phyloP scores from a whole-genome alignment of 345 rosid genomes.

The Rubroshorea leprosula region DNA sequence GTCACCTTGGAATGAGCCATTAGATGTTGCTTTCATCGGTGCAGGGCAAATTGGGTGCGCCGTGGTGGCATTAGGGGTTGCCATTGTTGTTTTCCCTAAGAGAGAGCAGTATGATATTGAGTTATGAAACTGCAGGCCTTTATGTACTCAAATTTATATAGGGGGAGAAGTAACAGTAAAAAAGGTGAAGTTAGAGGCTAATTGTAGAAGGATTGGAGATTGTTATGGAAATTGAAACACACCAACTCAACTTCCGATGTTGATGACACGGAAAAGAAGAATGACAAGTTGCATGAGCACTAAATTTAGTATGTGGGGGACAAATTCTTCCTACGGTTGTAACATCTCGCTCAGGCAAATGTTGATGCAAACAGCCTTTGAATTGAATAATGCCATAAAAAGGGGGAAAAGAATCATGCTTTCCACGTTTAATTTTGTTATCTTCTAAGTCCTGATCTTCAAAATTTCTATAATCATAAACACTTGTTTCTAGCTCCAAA shows the following conservation, averaged over 20 bases:
- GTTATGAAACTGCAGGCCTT: background rate
- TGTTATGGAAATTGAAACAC: background rate
- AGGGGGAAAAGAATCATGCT: too few species aligned
- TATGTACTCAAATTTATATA: background rate
- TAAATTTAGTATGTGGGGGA: too few species aligned
- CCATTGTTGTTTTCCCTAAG: slow-evolving; percentile 4
- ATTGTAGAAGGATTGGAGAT: background rate
- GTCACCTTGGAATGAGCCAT: slow-evolving; percentile 69
- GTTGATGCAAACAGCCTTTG: too few species aligned
- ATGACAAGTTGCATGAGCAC: background rate
- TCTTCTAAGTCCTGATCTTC: too few species aligned
- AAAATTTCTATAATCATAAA: too few species aligned
- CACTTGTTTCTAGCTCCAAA: too few species aligned
- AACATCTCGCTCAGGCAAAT: too few species aligned
- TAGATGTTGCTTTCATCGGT: slow-evolving; percentile 69
- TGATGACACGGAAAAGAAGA: background rate
- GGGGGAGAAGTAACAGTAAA: background rate
- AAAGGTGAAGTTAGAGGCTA: background rate
- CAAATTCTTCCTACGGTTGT: too few species aligned
- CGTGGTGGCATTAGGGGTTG: background rate
- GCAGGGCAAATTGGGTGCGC: background rate
- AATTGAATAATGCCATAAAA: too few species aligned
- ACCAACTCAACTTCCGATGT: background rate
- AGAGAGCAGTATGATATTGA: too few species aligned
- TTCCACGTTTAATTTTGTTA: too few species aligned